Conservation (phyloP, 202 grass and related monocot genomes). For the Digitaria exilis region DNA sequence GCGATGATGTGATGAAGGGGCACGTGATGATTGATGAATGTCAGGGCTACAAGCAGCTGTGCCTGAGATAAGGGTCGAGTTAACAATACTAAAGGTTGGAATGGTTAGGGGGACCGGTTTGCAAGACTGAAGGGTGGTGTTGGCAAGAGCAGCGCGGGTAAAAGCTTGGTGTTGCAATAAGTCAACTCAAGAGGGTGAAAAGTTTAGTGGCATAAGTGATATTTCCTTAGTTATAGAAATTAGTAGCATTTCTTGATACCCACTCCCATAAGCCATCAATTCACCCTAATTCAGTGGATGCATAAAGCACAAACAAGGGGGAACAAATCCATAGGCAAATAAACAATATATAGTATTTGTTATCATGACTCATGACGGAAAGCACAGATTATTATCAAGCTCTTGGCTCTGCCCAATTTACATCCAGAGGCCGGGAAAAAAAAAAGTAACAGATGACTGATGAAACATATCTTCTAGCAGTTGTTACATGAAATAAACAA, state of each 20-base stretch:
- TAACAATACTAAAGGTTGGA: not conserved
- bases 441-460: not conserved
- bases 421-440: not conserved
- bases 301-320: not conserved
- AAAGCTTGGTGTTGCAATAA: not conserved
- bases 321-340: constrained; percentile 6
- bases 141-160: not conserved
- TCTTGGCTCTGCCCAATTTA: not conserved
- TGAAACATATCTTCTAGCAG: constrained; percentile 3
- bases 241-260: not conserved
- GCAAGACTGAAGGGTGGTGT: not conserved
- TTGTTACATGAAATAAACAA: not conserved
- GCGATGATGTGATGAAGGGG: too few species aligned
- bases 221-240: not conserved
- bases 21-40: too few species aligned
- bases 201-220: not conserved
- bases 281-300: not conserved
- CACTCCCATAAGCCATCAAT: not conserved
- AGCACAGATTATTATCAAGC: not conserved
- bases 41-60: too few species aligned
- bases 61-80: too few species aligned
- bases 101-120: not conserved
- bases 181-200: not conserved
- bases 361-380: not conserved
- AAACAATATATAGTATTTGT: not conserved